A percentile compares a stretch with the other conserved stretches of the same genome.
phyloP scores from a whole-genome alignment of 805 yeast species.

The Saturnispora zaruensis region DNA sequence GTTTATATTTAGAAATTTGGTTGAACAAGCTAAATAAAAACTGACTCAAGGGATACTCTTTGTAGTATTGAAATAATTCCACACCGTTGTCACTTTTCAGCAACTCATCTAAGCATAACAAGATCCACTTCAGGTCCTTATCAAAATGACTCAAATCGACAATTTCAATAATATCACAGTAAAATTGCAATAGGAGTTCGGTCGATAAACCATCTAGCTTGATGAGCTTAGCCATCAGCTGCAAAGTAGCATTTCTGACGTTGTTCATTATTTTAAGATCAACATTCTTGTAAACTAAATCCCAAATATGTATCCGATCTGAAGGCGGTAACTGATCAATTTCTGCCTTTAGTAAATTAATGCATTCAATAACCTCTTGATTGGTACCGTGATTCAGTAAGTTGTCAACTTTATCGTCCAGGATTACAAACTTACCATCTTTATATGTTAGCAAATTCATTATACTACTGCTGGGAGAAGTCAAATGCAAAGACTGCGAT shows the following conservation, averaged over 20 bases:
- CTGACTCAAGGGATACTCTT: conserved; percentile 13
- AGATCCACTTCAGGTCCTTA: conserved; percentile 29
- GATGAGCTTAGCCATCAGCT: conserved; percentile 49
- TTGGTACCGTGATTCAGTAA: conserved; percentile 19
- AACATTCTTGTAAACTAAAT: conserved; percentile 49
- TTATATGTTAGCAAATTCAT: conserved; percentile 3
- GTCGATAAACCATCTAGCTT: conserved; percentile 41
- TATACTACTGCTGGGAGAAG: conserved; percentile 4
- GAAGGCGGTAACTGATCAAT: conserved; percentile 45
- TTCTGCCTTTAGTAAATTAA: conserved; percentile 40
- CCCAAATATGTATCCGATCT: conserved; percentile 71
- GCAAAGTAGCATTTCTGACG: conserved; percentile 41
- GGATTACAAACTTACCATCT: conserved; percentile 11
- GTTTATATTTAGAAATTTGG: conserved; percentile 1
- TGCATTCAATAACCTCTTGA: conserved; percentile 38
- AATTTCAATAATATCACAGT: conserved; percentile 44
- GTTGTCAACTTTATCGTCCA: conserved; percentile 16
- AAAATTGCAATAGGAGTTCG: conserved; percentile 45
- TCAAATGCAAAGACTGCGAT: conserved; percentile 8
- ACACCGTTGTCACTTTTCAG: conserved; percentile 30
- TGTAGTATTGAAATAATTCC: conserved; percentile 16
- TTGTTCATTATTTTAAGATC: conserved; percentile 26
- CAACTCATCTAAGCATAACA: conserved; percentile 42
- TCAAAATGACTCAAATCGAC: conserved; percentile 37
- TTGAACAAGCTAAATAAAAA: conserved; percentile 12